phyloP scores from a whole-genome alignment of 2,329 filamentous ascomycete species.

The Tolypocladium pustulatum region DNA sequence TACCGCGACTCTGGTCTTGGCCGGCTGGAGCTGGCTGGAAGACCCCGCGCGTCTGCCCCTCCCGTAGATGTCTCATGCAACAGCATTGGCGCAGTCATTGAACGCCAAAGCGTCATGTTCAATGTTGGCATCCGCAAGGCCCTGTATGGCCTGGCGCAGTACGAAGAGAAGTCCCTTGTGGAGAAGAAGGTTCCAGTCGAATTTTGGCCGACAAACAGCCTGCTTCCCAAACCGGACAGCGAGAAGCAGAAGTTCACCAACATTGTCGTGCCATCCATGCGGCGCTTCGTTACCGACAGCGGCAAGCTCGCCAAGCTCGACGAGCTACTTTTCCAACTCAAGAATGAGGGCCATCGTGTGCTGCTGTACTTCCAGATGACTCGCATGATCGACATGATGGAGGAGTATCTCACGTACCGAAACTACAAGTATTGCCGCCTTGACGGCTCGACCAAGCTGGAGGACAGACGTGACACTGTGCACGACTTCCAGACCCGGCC shows the following conservation, averaged over 20 bases:
- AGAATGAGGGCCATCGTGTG: constrained; percentile 86
- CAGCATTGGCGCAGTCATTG: constrained; percentile 51
- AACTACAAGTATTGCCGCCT: constrained; percentile 98
- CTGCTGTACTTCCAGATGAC: constrained; percentile 99
- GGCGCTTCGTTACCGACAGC: constrained; percentile 92
- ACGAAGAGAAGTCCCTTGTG: constrained; percentile 67
- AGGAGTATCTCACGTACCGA: constrained; percentile 95
- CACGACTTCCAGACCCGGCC: constrained; percentile 90
- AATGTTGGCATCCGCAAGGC: constrained; percentile 64
- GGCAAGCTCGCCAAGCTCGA: constrained; percentile 93
- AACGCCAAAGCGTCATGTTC: constrained; percentile 69
- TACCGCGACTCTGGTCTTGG: constrained; percentile 63
- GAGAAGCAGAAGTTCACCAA: constrained; percentile 79
- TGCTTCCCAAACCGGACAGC: constrained; percentile 70
- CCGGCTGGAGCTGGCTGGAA: constrained; percentile 70
- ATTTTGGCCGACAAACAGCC: constrained; percentile 49
- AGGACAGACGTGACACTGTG: constrained; percentile 93
- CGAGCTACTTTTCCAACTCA: constrained; percentile 75
- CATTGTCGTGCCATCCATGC: constrained; percentile 92
- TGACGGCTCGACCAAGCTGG: constrained; percentile 92
- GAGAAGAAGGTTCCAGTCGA: constrained; percentile 57
- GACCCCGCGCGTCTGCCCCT: constrained; percentile 71
- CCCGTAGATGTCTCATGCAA: constrained; percentile 74
- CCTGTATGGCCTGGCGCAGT: constrained; percentile 54
- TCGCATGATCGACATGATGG: constrained; percentile 98